Percentiles rank a stretch among this genome's conserved stretches.
Evolutionary conservation across 345 rosid genomes (phyloP).

Genomic region (Dovyalis caffra): DNA sequence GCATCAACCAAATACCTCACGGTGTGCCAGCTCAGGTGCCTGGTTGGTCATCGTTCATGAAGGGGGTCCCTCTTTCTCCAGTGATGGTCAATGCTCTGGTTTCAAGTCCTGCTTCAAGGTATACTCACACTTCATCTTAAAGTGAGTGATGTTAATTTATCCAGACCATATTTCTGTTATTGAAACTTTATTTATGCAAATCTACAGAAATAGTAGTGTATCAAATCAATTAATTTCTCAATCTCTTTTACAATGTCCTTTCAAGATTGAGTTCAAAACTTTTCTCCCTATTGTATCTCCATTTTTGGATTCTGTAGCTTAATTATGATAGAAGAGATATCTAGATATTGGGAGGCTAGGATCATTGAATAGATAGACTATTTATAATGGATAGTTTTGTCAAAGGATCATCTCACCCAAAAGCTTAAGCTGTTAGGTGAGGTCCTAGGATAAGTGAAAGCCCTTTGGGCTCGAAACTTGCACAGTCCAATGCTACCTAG

Average conservation of each 20-base stretch:
- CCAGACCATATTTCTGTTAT: neutral
- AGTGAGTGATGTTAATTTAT: constrained; percentile 2
- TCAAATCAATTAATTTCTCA: neutral
- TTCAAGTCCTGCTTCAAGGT: constrained; percentile 94
- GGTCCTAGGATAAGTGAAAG: too few species aligned
- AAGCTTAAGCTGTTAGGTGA: too few species aligned
- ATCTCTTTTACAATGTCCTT: neutral
- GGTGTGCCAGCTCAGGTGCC: constrained; percentile 47
- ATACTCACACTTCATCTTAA: constrained; percentile 15
- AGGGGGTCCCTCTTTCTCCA: constrained; percentile 75
- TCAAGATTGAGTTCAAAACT: constrained; percentile 8
- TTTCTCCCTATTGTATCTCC: neutral
- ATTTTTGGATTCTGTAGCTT: constrained; percentile 5
- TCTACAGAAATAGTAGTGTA: neutral
- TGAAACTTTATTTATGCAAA: constrained; percentile 4
- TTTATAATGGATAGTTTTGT: neutral
- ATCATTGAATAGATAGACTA: constrained; percentile 1
- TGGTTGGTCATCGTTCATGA: constrained; percentile 88
- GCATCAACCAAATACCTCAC: constrained; percentile 61
- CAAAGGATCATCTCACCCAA: too few species aligned
- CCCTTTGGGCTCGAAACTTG: too few species aligned
- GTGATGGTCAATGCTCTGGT: constrained; percentile 53
- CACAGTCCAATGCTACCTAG: too few species aligned
- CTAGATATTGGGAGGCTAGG: constrained; percentile 1
- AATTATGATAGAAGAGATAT: neutral